phyloP scores from a whole-genome alignment of 73 alveolate genomes.

The Paramecium primaurelia region DNA sequence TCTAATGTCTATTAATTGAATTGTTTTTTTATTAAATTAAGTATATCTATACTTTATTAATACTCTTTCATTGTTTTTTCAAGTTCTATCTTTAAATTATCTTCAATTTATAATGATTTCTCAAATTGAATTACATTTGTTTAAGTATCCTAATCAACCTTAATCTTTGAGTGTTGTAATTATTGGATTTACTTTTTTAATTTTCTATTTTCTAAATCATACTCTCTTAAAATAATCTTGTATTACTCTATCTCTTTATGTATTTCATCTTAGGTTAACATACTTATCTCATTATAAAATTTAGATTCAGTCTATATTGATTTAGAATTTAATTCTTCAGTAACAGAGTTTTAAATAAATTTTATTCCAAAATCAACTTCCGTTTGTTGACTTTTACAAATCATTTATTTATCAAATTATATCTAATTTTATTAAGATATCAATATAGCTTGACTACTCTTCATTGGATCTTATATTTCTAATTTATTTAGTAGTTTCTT shows the following conservation, averaged over 20 bases:
- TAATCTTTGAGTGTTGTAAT: neutral
- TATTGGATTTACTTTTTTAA: neutral
- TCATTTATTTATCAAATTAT: neutral
- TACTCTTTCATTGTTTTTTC: neutral
- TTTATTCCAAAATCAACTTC: neutral
- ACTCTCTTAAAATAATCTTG: neutral
- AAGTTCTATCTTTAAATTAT: neutral
- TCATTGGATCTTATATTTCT: neutral
- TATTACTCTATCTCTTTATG: neutral
- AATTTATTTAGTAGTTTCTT: neutral
- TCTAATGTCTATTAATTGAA: neutral
- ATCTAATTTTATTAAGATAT: neutral
- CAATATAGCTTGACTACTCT: neutral
- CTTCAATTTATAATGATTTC: neutral
- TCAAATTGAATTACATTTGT: neutral
- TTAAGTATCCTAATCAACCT: neutral
- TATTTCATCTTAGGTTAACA: neutral
- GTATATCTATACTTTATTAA: neutral
- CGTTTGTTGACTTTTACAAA: constrained; percentile 22
- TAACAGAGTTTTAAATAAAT: neutral
- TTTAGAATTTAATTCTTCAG: neutral
- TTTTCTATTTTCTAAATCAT: neutral
- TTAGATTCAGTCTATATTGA: neutral
- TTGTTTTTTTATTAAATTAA: neutral
- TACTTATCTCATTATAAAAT: neutral